Conservation (phyloP, 75 land plant genomes). For the Ceratopteris richardii region DNA sequence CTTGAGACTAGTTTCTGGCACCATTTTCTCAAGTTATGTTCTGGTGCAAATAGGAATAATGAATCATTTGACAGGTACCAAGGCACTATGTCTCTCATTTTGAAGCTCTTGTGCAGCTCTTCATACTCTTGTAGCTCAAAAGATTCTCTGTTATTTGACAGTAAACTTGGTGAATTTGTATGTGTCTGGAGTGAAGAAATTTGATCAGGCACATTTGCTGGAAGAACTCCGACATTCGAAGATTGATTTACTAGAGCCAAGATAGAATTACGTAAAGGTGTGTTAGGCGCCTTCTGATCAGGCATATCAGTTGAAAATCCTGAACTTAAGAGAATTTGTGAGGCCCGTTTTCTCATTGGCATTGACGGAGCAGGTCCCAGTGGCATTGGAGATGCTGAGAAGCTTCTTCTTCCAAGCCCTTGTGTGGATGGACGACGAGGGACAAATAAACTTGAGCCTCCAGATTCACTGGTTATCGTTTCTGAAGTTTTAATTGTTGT, state of each 20-base stretch:
- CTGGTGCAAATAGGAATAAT: slow-evolving; percentile 17
- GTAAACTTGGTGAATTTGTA: background rate
- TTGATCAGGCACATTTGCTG: background rate
- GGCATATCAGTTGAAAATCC: slow-evolving; percentile 19
- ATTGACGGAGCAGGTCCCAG: background rate
- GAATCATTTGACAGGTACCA: slow-evolving; percentile 25
- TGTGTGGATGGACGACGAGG: background rate
- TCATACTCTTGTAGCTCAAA: slow-evolving; percentile 30
- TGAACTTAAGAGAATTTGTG: slow-evolving; percentile 18
- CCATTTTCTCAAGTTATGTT: slow-evolving; percentile 3
- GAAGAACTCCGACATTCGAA: background rate
- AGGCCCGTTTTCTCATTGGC: slow-evolving; percentile 6
- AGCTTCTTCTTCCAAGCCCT: background rate
- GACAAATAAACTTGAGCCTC: no score
- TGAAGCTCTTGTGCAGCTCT: slow-evolving; percentile 14
- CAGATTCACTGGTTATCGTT: no score
- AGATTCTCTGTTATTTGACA: slow-evolving; percentile 9
- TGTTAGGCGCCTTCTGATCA: slow-evolving; percentile 9
- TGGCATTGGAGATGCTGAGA: background rate
- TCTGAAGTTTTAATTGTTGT: no score
- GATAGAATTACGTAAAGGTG: slow-evolving; percentile 26
- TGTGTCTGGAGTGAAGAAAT: background rate
- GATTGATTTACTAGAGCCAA: slow-evolving; percentile 13
- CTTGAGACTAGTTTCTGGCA: background rate
- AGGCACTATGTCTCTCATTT: slow-evolving; percentile 8